Evolutionary conservation across 139 green algal genomes (phyloP).

Genomic region (Chlamydomonas sphaeroides): DNA sequence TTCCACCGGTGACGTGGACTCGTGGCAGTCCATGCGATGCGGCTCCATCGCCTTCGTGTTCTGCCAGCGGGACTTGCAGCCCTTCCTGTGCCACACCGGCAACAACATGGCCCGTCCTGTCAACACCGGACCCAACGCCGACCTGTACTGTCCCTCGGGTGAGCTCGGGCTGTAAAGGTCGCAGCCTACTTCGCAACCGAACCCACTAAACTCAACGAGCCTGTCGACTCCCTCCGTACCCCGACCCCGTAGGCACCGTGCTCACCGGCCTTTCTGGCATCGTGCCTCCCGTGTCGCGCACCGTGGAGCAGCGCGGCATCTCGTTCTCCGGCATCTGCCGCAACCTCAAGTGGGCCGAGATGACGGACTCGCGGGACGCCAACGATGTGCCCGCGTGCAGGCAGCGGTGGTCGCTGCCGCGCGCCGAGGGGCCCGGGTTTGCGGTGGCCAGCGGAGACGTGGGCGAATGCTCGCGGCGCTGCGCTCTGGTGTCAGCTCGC

Average conservation of each 20-base stretch:
- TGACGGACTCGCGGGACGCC: background rate
- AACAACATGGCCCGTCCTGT: too few relatives aligned
- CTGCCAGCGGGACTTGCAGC: background rate
- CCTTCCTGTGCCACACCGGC: background rate
- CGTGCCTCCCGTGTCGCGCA: background rate
- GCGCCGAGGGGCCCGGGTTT: background rate
- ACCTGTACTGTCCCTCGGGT: too few relatives aligned
- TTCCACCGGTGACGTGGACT: background rate
- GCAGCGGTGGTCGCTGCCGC: background rate
- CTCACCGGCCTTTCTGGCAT: background rate
- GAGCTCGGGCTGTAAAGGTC: too few relatives aligned
- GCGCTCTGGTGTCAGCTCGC: too few relatives aligned
- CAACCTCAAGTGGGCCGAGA: background rate
- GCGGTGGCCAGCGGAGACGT: background rate
- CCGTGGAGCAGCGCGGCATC: background rate
- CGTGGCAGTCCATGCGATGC: background rate
- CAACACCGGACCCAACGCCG: too few relatives aligned
- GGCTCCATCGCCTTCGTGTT: background rate
- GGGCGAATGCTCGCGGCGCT: background rate
- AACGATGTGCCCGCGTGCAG: background rate
- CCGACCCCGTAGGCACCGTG: background rate
- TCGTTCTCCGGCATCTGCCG: background rate
- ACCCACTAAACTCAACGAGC: too few relatives aligned
- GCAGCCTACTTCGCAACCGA: too few relatives aligned
- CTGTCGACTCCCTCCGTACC: too few relatives aligned